Base-by-base conservation (phyloP, 2,329 filamentous ascomycete genomes). In the Trichothecium sympodiale region DNA sequence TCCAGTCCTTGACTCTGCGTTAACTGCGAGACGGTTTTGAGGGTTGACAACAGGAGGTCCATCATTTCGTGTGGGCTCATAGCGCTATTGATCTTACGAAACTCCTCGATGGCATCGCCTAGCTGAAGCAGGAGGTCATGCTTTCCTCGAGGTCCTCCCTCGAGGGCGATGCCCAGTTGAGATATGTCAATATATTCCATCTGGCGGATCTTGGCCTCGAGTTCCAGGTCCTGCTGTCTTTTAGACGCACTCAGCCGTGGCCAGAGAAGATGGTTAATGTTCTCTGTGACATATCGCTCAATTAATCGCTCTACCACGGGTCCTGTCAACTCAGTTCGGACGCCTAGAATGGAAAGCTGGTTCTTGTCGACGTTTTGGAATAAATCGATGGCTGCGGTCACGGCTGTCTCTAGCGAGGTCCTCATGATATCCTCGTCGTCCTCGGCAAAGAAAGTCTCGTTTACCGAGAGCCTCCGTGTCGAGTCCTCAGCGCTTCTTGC, bases 341-440 rank as follows among this genome's bases (percentile, higher is more conserved):
- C 84, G 14, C 88, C 91, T 4, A 98, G 69, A 26, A 94, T 69
- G 3, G 89, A 95, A 18, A 98, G 65, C 50, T 96, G 91, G 49
- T 94, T 85, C 55, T 94, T 94, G 54, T 98, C 91, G 5, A 98
- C 89, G 40, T 80, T 79, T 50, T 96, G 89, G 46, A 98, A 98
- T 1, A 96, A 69, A 50, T 98, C 91, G 45, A 98, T 96, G 0
- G 88, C 91, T 8, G 83, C 76, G 8, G 86, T 94, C 9, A 98
- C 84, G 2, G 89, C 88, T 2, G 84, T 93, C 59, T 98, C 91
- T 12, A 96, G 64, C 13, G 87, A 86, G 16, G 79, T 79, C 38
- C 89, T 73, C 80, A 98, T 89, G 20, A 86, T 70, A 46, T 93
- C 83, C 55, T 96, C 91, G 46, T 95, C 88, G 40, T 94, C 87